Evolutionary conservation across 1,284 basidiomycete genomes (phyloP), one percentile per base, ranked within the genome.

Genomic region (Fomitopsis betulina): DNA sequence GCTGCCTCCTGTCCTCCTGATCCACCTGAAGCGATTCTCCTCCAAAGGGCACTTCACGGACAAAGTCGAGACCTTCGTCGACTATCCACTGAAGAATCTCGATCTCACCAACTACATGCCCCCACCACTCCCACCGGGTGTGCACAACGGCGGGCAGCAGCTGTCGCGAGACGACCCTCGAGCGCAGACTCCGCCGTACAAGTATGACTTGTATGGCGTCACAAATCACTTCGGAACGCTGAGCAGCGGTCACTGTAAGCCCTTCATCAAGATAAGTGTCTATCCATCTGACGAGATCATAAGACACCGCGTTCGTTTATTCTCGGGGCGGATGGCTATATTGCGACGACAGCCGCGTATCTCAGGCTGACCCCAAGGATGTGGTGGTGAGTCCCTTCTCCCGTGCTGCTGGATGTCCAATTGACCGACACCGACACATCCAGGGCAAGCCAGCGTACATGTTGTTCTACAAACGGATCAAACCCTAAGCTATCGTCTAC

Each of bases 11-110:
- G 86, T 99, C 38, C 82, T 99, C 13, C 79, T 99, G 62, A 95
- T 99, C 65, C 96, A 98, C 69, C 81, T 99, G 43, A 99, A 99
- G 70, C 86, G 97, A 35, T 99, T 99, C 76, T 91, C 92, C 51
- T 90, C 90, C 62, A 91, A 93, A 64, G 95, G 95, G 0, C 88
- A 89, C 2, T 97, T 96, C 73, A 96, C 94, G 51, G 95, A 98
- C 77, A 98, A 98, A 76, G 85, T 94, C 57, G 93, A 96, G 72
- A 94, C 93, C 7, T 82, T 86, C 56, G 89, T 96, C 55, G 91
- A 95, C 61, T 99, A 94, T 74, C 96, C 96, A 8, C 78, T 91
- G 59, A 86, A 85, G 58, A 75, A 76, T 33, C 78, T 99, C 38
- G 96, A 99, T 69, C 75, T 99, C 50, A 96, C 94, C 25, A 86